Conservation (phyloP, 1,139 yeast genomes). For the Suzukiozyma palmioleophila region DNA sequence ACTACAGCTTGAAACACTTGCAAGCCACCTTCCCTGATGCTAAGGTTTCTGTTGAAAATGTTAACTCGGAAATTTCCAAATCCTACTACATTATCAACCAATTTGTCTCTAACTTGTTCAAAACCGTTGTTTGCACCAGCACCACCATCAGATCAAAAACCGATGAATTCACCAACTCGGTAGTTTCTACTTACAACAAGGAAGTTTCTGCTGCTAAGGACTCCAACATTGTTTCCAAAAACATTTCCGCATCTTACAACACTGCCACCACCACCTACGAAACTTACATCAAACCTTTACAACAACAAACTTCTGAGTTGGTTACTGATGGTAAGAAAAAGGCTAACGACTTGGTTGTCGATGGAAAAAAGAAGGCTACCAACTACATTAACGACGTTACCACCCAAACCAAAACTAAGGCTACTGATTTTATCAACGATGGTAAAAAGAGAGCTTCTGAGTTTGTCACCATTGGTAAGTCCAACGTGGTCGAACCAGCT, state of each 20-base stretch:
- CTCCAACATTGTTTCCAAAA: conserved; percentile 18
- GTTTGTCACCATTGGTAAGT: neutral
- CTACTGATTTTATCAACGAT: conserved; percentile 10
- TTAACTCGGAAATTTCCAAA: conserved; percentile 23
- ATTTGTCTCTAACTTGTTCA: conserved; percentile 18
- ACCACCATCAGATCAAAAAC: conserved; percentile 12
- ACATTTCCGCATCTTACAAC: conserved; percentile 33
- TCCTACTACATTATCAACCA: conserved; percentile 30
- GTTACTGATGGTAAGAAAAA: conserved; percentile 17
- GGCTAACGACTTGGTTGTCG: conserved; percentile 21
- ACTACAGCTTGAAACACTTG: conserved; percentile 23
- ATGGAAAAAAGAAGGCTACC: conserved; percentile 35
- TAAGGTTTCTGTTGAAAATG: conserved; percentile 16
- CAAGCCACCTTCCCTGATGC: conserved; percentile 32
- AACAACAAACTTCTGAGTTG: conserved; percentile 37
- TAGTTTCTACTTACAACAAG: conserved; percentile 32
- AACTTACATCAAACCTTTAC: conserved; percentile 38
- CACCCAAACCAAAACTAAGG: conserved; percentile 5
- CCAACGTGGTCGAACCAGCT: conserved; percentile 2
- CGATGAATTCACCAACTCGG: conserved; percentile 24
- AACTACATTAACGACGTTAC: conserved; percentile 22
- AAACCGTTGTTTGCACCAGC: neutral
- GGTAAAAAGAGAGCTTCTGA: conserved; percentile 5
- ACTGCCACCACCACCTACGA: conserved; percentile 32
- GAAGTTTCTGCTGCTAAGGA: conserved; percentile 17